phyloP scores from a whole-genome alignment of 2,329 filamentous ascomycete species.

The Cladosporium colombiae region DNA sequence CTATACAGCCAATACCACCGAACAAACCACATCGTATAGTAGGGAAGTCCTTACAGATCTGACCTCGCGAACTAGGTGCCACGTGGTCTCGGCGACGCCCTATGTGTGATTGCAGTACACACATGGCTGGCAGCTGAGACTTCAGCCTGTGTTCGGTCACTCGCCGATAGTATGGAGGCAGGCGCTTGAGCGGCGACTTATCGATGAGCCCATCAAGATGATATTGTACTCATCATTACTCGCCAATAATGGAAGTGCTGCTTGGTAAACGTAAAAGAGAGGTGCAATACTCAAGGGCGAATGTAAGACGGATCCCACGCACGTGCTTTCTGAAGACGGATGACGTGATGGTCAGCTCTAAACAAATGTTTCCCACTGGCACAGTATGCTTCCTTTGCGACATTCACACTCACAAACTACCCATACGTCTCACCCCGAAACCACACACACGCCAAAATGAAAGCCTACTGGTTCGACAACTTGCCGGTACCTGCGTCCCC shows the following conservation, averaged over 20 bases:
- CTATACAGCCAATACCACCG: neutral
- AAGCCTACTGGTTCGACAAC: conserved; percentile 72
- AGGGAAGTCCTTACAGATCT: neutral
- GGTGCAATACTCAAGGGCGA: neutral
- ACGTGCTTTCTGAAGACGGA: neutral
- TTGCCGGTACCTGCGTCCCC: conserved; percentile 51
- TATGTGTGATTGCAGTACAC: neutral
- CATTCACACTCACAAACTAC: neutral
- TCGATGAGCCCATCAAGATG: neutral
- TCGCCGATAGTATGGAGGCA: neutral
- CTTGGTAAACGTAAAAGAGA: neutral
- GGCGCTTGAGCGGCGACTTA: neutral
- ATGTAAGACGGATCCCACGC: neutral
- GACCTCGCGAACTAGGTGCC: neutral
- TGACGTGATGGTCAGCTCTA: conserved; percentile 6
- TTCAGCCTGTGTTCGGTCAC: neutral
- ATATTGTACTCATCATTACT: neutral
- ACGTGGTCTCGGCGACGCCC: neutral
- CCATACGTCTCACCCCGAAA: neutral
- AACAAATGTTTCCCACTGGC: conserved; percentile 1
- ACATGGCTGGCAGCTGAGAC: neutral
- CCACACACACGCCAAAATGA: conserved; percentile 53
- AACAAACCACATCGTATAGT: neutral
- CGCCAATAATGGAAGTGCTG: neutral
- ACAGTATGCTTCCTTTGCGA: neutral